Percentiles rank a stretch among this genome's conserved stretches.
Evolutionary conservation across 257 asterid species (phyloP).

Genomic region (Nyctanthes arbortristis): DNA sequence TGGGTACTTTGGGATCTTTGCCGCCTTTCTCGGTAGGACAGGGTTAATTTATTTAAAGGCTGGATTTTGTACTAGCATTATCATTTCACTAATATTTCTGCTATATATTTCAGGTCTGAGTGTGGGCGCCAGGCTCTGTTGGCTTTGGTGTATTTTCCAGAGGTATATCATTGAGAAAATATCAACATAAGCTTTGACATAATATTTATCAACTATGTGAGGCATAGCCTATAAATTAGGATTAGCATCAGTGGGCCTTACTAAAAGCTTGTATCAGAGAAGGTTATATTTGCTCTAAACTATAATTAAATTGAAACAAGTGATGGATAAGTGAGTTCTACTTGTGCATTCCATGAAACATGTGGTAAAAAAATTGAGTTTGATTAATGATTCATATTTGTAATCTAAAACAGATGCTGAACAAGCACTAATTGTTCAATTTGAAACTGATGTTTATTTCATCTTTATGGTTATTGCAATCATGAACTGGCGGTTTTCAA

Average conservation of each 20-base stretch:
- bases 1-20: constrained; percentile 98
- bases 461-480: not conserved
- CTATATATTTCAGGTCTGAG: constrained; percentile 65
- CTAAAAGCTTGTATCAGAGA: no score
- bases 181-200: not conserved
- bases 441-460: not conserved
- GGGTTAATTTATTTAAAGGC: constrained; percentile 18
- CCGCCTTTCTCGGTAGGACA: constrained; percentile 77
- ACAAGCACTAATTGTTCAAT: not conserved
- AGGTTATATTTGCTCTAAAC: no score
- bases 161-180: constrained; percentile 48
- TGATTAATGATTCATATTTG: no score
- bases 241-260: not conserved
- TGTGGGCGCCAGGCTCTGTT: constrained; percentile 95
- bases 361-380: no score
- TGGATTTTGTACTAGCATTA: constrained; percentile 16
- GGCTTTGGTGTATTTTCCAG: constrained; percentile 84
- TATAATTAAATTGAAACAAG: no score
- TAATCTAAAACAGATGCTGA: no score
- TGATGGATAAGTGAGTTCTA: no score
- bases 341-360: no score
- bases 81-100: constrained; percentile 24
- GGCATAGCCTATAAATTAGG: not conserved
- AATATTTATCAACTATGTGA: not conserved
- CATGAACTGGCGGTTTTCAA: not conserved